Evolutionary conservation across 805 yeast genomes (phyloP), one percentile per base, ranked within the genome.

Genomic region (Yarrowia osloensis): DNA sequence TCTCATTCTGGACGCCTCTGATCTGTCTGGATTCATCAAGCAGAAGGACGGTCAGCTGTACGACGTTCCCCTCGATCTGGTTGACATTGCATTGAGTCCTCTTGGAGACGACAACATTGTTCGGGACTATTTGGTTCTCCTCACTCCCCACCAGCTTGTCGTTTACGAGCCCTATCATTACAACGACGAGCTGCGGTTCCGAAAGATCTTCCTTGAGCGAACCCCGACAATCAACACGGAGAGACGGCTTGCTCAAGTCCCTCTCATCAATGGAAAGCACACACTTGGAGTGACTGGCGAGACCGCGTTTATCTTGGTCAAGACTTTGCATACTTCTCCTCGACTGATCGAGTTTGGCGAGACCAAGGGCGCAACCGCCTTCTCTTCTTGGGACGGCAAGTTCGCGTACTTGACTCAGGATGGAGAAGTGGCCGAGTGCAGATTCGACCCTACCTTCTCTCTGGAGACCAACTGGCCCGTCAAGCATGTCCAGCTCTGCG

Each of bases 381-480:
- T 61, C 33, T 29, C 63, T 17, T 39, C 63, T 4, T 57, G 63
- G 63, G 63, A 57, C 37, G 47, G 49, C n/a, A 57, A 57, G 49
- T 57, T 57, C 39, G 49, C 49, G 1, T 61, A 61, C 33, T 11
- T 61, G 54, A 61, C 52, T 3, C 21, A 29, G 4, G 44, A 31
- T 2, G 66, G 66, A 8, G 66, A 61, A 19, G 54, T 61, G 33
- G 66, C 54, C 5, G 47, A 54, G 80, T 76, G 47, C 81, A 70
- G 84, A 82, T 69, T 89, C 86, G 73, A 85, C 88, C 12, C 84
- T 85, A 71, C 82, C 81, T 54, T 79, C 86, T 75, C 93, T 95
- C 7, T 78, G 88, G 21, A 82, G 80, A 68, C 82, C 81, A 63
- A 76, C 84, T 15, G 35, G 31, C 66, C 66, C n/a, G 70, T 70